Evolutionary conservation across 495 filamentous ascomycete genomes (phyloP), one percentile per base, ranked within the genome.

Genomic region (Neurospora africana): DNA sequence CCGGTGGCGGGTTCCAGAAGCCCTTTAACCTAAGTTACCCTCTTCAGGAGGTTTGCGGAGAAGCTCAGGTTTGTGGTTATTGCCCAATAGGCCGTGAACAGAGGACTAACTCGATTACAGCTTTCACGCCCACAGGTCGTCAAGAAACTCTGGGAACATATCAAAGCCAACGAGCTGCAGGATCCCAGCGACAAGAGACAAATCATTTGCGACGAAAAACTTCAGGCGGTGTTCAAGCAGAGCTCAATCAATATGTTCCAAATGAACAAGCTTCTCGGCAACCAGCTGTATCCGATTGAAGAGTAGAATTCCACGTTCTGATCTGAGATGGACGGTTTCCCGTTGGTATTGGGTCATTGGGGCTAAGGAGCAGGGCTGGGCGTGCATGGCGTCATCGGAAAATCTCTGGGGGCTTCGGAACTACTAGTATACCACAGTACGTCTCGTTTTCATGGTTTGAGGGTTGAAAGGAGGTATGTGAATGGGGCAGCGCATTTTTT

Each of bases 161-260:
- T 99, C 76, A 96, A 93, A 74, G 90, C 87, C 72, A 87, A 92
- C 70, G 87, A 92, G 44, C 88, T 99, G 19, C 95, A 99, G 79
- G 94, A 97, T 77, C 94, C 93, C 4, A 90, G 77, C 71, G 96
- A 99, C 81, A 91, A 92, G 77, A 92, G 95, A 15, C 93, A 97
- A 76, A 98, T 99, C 70, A 83, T 87, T 69, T 99, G 95, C 79
- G 96, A 99, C 82, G 93, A 97, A 43, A 87, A 88, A 68, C 89
- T 99, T 90, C 88, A 92, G 40, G 89, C 90, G 2, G 91, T 99
- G 4, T 98, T 99, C 84, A 95, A 95, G 79, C 87, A 90, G 75
- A 91, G 94, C 73, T 91, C 88, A 75, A 90, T 99, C 41, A 93
- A 98, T 76, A 99, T 99, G 96, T 98, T 99, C 78, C 94, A 93